Base-by-base conservation (phyloP, 1,139 yeast species). In the Sugiyamaella japonica region DNA sequence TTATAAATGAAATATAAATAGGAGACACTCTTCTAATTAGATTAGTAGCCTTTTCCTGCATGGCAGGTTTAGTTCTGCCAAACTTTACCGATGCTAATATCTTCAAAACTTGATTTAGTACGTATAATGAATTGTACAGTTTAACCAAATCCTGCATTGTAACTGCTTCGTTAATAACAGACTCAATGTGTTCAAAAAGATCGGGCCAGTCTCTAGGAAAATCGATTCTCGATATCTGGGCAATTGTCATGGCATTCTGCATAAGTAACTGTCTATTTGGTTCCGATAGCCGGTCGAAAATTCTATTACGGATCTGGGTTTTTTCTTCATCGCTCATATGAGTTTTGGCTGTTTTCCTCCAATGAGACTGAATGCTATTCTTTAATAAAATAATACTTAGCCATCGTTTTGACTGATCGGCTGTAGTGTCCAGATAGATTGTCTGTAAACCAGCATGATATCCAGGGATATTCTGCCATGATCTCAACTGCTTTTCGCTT, bases 121-220 rank as follows among this genome's bases (percentile, higher is more conserved):
- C 82, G 20, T 83, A 73, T 57, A 90, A 76, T 12, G 83, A 65
- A 64, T 89, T 88, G 66, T 84, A 82, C 10, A 83, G 72, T 48
- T 81, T 77, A 0, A 80, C 74, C 43, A 81, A 66, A 61, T 85
- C 81, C 34, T 75, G 75, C 50, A 69, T 62, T 6, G 63, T 60
- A 15, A 68, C 63, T 1, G 78, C 75, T 15, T 73, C 66, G 40
- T 74, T 75, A 47, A 88, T 73, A 31, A 83, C 73, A 2, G 66
- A 65, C 16, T 80, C 80, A 1, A 90, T 62, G 12, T 83, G 84
- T 55, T 86, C 90, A 65, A 91, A 86, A 29, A 90, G 68, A 1
- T 77, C 72, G 0, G 95, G 90, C 98, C 98, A 93, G 48, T 86
- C 91, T 7, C 74, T 70, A 0, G 98, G 98, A 68, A 87, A 93